Conservation (phyloP, 2,329 filamentous ascomycete genomes). For the Thelonectria rubi region DNA sequence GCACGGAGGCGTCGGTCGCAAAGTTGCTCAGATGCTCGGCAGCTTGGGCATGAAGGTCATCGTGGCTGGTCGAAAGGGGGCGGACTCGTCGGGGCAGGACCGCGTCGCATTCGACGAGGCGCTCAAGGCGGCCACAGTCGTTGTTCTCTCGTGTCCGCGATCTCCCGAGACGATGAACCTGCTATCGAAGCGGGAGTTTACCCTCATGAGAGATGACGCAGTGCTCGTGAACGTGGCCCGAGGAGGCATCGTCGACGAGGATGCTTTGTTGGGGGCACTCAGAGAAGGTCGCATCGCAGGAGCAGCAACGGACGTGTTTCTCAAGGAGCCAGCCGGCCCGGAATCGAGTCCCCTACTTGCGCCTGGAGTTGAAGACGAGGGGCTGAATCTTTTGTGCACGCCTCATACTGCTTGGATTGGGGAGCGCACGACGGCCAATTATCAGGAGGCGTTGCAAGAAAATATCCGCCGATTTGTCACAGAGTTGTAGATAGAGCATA, state of each 20-base stretch:
- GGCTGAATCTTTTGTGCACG: conserved; percentile 13
- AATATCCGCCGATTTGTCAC: conserved; percentile 16
- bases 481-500: background rate
- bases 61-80: conserved; percentile 8
- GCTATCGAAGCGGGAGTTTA: conserved; percentile 2
- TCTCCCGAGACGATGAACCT: conserved; percentile 6
- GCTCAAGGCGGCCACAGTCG: background rate
- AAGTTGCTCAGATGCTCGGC: conserved; percentile 34
- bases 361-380: background rate
- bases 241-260: conserved; percentile 19
- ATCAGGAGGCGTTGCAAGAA: conserved; percentile 14
- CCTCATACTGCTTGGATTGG: conserved; percentile 18
- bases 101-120: background rate
- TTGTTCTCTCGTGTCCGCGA: conserved; percentile 6
- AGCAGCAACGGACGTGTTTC: conserved; percentile 21
- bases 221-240: conserved; percentile 23
- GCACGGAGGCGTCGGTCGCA: conserved; percentile 39
- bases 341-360: conserved; percentile 9
- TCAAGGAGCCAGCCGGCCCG: conserved; percentile 13
- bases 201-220: conserved; percentile 7
- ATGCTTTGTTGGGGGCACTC: conserved; percentile 15
- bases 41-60: conserved; percentile 22
- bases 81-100: background rate
- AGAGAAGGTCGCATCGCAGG: conserved; percentile 14
- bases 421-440: conserved; percentile 9